A percentile compares a stretch with the other conserved stretches of the same genome.
phyloP scores from a whole-genome alignment of 345 rosid species.

The Litchi chinensis region DNA sequence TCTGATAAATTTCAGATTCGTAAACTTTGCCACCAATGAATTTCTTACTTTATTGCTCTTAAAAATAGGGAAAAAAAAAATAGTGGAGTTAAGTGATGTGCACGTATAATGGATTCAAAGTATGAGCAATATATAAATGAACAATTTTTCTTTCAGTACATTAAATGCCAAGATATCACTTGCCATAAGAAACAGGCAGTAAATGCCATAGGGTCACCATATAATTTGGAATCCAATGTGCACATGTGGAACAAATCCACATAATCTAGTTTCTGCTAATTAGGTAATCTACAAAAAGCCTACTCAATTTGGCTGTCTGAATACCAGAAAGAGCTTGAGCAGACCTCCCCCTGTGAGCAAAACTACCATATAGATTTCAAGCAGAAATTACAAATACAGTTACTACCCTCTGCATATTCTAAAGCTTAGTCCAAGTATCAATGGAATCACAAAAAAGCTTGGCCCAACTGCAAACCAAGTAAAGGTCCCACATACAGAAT shows the following conservation, averaged over 20 bases:
- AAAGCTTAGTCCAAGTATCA: background rate
- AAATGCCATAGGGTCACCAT: background rate
- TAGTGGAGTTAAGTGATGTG: background rate
- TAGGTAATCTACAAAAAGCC: background rate
- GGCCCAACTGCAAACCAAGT: background rate
- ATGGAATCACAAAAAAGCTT: background rate
- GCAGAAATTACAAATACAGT: no score
- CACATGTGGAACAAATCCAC: background rate
- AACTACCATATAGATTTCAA: background rate
- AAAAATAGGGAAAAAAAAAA: background rate
- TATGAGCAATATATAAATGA: background rate
- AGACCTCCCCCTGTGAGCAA: background rate
- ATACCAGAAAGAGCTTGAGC: background rate
- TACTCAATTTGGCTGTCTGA: background rate
- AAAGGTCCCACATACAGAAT: background rate
- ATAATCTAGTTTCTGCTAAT: background rate
- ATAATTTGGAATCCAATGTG: background rate
- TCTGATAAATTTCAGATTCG: background rate
- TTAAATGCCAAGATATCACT: background rate
- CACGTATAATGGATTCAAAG: background rate
- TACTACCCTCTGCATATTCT: background rate
- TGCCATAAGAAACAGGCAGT: background rate
- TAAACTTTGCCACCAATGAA: background rate
- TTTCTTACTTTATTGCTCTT: background rate
- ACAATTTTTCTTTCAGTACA: background rate